A percentile compares a stretch with the other conserved stretches of the same genome.
Conservation (phyloP, 192 early-diverging fungal species). For the Backusella circina region DNA sequence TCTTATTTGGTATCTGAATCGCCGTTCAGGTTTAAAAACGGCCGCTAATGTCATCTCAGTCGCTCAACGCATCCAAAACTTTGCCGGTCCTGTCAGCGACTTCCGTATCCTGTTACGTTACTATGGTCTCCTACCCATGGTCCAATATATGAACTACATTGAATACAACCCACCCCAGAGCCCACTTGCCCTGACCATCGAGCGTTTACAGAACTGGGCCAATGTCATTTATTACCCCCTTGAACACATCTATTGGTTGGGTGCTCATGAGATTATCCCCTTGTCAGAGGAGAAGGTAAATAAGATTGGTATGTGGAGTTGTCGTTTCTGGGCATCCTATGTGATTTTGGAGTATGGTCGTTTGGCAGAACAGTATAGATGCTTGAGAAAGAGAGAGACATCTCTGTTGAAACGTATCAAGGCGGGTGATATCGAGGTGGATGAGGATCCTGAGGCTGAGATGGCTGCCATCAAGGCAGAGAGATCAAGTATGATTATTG, state of each 20-base stretch:
- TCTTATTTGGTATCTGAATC: constrained; percentile 71
- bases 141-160: constrained; percentile 79
- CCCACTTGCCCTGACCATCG: constrained; percentile 57
- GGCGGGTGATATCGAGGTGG: constrained; percentile 40
- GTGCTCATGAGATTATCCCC: constrained; percentile 76
- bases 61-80: constrained; percentile 70
- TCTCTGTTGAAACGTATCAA: constrained; percentile 52
- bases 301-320: constrained; percentile 86
- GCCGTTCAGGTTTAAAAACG: constrained; percentile 30
- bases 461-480: constrained; percentile 55
- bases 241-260: constrained; percentile 96
- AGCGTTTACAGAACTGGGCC: constrained; percentile 84
- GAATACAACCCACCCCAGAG: constrained; percentile 75
- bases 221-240: constrained; percentile 93
- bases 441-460: constrained; percentile 61
- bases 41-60: constrained; percentile 40
- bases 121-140: constrained; percentile 76
- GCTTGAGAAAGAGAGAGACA: constrained; percentile 47
- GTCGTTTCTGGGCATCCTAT: constrained; percentile 95
- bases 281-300: constrained; percentile 71
- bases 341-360: constrained; percentile 87
- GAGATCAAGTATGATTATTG: constrained; percentile 60
- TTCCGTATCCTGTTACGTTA: constrained; percentile 91
- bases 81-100: constrained; percentile 85
- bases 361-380: constrained; percentile 64